Base-by-base conservation (phyloP, 306 rosid genomes). In the Echinosophora koreensis region DNA sequence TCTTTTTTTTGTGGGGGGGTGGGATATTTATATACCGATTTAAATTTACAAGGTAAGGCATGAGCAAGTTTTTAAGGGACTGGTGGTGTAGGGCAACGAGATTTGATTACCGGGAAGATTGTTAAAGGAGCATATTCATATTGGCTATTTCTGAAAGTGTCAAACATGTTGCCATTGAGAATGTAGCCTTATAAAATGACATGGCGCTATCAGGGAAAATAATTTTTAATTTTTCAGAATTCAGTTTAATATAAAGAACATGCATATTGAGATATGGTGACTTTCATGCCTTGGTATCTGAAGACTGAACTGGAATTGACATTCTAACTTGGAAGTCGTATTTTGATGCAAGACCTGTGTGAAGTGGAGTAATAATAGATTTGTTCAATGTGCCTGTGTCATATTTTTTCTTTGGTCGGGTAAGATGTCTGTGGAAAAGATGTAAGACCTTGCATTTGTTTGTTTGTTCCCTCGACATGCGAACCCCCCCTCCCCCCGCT, bases 241-340 rank as follows among this genome's bases (percentile, higher is more conserved):
- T 76, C 69, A 46, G 66, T 66, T 76, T 44, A 54, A 37, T 37
- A 61, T 15, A 76, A 17, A 16, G 65, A 76, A 51, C 65, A 74
- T 39, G 38, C 51, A 38, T 8, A 51, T 54, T 42, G 28, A 46
- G 30, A 17, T 34, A 44, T 32, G 27, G 14, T 8, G 16, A 58
- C 42, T 35, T 28, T 37, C 46, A 66, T 58, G 57, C 63, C 14
- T 39, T n/a, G n/a, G n/a, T 60, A 62, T 76, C 61, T 6, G 30
- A 17, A 30, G 42, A 27, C 41, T 39, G 75, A 52, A 41, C 37
- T 50, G 56, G 39, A 75, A 34, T 42, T 75, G 60, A 1, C 66
- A 39, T 34, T 62, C 64, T 79, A 41, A 81, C 63, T 32, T 55
- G 30, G 41, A 69, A 69, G 35, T 54, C 56, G 35, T 60, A 47